Base-by-base conservation (phyloP, 2,329 filamentous ascomycete genomes). In the Phialophora verrucosa region DNA sequence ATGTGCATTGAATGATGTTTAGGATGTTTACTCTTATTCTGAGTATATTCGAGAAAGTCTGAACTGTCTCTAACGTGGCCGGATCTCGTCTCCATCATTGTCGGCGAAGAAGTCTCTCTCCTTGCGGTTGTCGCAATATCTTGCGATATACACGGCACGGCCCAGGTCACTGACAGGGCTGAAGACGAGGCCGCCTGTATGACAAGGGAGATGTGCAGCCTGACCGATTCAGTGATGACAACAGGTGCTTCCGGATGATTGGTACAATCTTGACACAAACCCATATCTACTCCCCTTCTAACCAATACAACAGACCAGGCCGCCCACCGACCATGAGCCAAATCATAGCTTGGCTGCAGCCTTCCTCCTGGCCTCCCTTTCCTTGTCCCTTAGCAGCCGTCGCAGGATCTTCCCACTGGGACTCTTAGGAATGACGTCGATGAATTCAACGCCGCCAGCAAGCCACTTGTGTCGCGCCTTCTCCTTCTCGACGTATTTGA, bases 361-460 rank as follows among this genome's bases (percentile, higher is more conserved):
- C 72, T 84, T 83, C 75, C 87, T 86, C 75, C 89, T 85, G 66
- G 82, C 83, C 75, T 89, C 88, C 80, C 83, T 90, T 79, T 95
- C 92, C 74, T 86, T 85, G 74, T 96, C 92, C 50, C 91, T 83
- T 72, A 96, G 78, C 55, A 91, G 76, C 61, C 87, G 83, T 58
- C 87, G 77, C 69, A 89, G 73, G 67, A 89, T 88, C 82, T 89
- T 89, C 1, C 87, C 87, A 66, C 84, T 87, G 0, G 86, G 84
- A 53, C 83, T 86, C 78, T 88, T 89, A 0, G 87, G 87, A 69
- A 89, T 83, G 0, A 75, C 78, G 64, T 85, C 83, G 42, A 86
- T 78, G 69, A 85, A 86, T 66, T 86, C 83, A 10, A 88, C 79
- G 3, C 87, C 87, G 3, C 87, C 87, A 57, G 83, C 83, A 51